These are phyloP conservation scores for Malus hybrid DNA, from an alignment of 331 rosid genomes.

Conservation along the genomic window DNA sequence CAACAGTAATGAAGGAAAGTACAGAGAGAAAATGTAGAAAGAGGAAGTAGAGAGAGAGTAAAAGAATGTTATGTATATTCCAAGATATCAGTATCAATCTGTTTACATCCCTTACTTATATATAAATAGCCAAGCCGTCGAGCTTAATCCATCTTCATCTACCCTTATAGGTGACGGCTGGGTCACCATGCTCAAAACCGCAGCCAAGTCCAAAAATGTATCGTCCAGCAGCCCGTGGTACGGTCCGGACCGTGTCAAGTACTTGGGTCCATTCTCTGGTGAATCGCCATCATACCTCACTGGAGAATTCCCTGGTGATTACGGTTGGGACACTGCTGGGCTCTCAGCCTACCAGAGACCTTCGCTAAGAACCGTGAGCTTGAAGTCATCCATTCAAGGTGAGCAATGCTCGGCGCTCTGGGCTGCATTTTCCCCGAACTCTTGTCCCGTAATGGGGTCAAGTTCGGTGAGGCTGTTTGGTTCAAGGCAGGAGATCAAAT, in stretches of 20 bases:
- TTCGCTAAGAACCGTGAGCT: slow-evolving; percentile 5
- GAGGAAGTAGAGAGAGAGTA: too few relatives aligned
- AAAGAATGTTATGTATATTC: too few relatives aligned
- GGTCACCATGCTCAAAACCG: slow-evolving; percentile 22
- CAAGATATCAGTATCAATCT: too few relatives aligned
- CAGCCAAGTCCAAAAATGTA: slow-evolving; percentile 5
- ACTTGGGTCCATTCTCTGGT: slow-evolving; percentile 12
- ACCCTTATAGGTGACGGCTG: slow-evolving; percentile 17
- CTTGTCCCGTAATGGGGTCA: slow-evolving; percentile 12
- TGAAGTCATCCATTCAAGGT: too few relatives aligned
- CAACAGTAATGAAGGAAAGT: too few relatives aligned
- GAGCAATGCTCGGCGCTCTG: not conserved
- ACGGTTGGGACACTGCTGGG: slow-evolving; percentile 18
- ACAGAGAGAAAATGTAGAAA: too few relatives aligned
- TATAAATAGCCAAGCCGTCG: slow-evolving; percentile 18
- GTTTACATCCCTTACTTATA: too few relatives aligned
- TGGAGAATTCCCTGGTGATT: slow-evolving; percentile 16
- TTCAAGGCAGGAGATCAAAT: too few relatives aligned
- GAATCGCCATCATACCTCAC: slow-evolving; percentile 6
- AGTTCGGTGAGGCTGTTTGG: not conserved
- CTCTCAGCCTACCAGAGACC: slow-evolving; percentile 10
- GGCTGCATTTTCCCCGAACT: slow-evolving; percentile 15
- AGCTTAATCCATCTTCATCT: slow-evolving; percentile 12
- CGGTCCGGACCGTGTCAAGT: slow-evolving; percentile 20
- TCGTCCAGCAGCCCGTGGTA: slow-evolving; percentile 24